Base-by-base conservation (phyloP, 2,329 filamentous ascomycete genomes). In the Tolypocladium tropicale region DNA sequence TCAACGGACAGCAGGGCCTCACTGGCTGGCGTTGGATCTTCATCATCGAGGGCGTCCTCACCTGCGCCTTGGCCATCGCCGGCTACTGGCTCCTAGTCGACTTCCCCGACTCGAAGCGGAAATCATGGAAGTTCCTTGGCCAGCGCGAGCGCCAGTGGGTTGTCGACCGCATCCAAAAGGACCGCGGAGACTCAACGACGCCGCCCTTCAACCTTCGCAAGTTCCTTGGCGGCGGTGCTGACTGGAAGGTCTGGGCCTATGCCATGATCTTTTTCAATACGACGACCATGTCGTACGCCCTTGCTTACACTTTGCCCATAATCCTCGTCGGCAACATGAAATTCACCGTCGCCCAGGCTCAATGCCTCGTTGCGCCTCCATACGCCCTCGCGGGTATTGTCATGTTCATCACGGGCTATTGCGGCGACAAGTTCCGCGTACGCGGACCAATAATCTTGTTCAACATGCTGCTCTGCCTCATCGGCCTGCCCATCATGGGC, bases 281-380 rank as follows among this genome's bases (percentile, higher is more conserved):
- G 2, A 90, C 88, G 0, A 88, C 87, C 12, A 80, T 89, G 53
- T 79, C 80, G 1, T 94, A 94, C 67, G 83, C 88, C 0, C 79
- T 94, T 10, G 86, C 88, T 2, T 93, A 88, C 69, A 93, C 92
- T 66, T 72, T 92, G 4, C 89, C 89, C 7, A 82, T 92, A 64
- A 89, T 94, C 62, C 81, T 95, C 16, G 70, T 74, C 53, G 63
- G 63, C 37, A 78, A 74, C 67, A 81, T 92, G 75, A 79, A 81
- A 16, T 92, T 89, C 74, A 75, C 70, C 51, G 75, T 85, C 6
- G 84, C 77, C 9, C 74, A 75, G 52, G 76, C 86, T 0, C 87
- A 90, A 69, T 89, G 86, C 65, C 81, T 92, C 5, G 78, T 85
- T 4, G 86, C 89, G 0, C 86, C 86, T 0, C 85, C 86, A 0